These are phyloP conservation scores for Neonectria punicea DNA, from an alignment of 2,329 filamentous ascomycete genomes.

Conservation along the genomic window DNA sequence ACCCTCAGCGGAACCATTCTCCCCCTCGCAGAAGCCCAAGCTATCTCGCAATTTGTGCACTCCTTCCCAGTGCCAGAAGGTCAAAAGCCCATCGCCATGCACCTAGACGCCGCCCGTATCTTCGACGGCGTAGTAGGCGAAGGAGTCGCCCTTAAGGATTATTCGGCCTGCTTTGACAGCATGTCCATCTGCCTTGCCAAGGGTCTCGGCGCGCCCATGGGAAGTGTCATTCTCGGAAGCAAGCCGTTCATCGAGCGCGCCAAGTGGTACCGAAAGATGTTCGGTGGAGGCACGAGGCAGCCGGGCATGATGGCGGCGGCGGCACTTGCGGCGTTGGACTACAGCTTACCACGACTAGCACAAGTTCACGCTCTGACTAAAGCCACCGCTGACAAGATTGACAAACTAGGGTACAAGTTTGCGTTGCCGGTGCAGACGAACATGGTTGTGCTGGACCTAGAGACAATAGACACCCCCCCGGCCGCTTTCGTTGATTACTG, in stretches of 20 bases:
- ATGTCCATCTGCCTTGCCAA: slow-evolving; percentile 80
- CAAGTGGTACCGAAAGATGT: slow-evolving; percentile 66
- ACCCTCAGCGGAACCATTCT: slow-evolving; percentile 55
- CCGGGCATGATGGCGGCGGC: slow-evolving; percentile 76
- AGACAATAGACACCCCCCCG: slow-evolving; percentile 29
- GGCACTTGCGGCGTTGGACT: slow-evolving; percentile 69
- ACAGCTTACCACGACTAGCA: slow-evolving; percentile 34
- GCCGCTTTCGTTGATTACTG: slow-evolving; percentile 32
- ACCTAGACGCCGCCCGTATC: slow-evolving; percentile 63
- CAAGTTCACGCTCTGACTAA: slow-evolving; percentile 36
- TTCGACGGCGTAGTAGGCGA: slow-evolving; percentile 80
- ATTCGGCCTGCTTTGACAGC: slow-evolving; percentile 73
- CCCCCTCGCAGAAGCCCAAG: slow-evolving; percentile 70
- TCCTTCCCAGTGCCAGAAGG: slow-evolving; percentile 45
- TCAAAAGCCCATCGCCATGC: slow-evolving; percentile 68
- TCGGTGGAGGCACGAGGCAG: slow-evolving; percentile 78
- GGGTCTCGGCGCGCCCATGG: slow-evolving; percentile 80
- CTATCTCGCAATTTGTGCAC: slow-evolving; percentile 75
- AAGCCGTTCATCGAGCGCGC: slow-evolving; percentile 48
- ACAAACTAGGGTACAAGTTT: slow-evolving; percentile 36
- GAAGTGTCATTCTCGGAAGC: slow-evolving; percentile 73
- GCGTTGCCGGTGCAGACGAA: slow-evolving; percentile 42
- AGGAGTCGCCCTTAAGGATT: slow-evolving; percentile 72
- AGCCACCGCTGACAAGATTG: slow-evolving; percentile 26
- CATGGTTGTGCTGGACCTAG: slow-evolving; percentile 41